A percentile compares a stretch with the other conserved stretches of the same genome.
These are phyloP conservation scores for Puccinia horiana DNA, from an alignment of 1,284 basidiomycete species.

Conservation along the genomic window DNA sequence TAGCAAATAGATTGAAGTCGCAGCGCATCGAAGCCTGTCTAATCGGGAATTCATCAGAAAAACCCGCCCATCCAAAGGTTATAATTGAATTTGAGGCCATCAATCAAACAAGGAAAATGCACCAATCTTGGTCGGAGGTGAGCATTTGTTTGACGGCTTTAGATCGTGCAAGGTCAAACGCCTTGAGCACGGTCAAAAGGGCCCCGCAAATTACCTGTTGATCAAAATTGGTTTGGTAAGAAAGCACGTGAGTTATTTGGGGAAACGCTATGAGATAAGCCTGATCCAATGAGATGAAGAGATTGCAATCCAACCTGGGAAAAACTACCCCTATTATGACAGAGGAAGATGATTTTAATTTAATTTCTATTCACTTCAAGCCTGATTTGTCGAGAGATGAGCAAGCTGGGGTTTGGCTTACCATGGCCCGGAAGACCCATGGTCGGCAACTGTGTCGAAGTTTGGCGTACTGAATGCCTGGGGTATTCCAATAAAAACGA, in stretches of 20 bases:
- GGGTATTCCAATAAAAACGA: background rate
- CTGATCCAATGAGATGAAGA: background rate
- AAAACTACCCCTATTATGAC: background rate
- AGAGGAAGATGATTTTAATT: background rate
- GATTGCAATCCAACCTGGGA: constrained; percentile 6
- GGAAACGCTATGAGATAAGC: background rate
- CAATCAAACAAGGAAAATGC: background rate
- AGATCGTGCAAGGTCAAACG: constrained; percentile 9
- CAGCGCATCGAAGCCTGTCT: background rate
- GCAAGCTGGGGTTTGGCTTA: too few relatives aligned
- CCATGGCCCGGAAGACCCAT: background rate
- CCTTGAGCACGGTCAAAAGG: constrained; percentile 18
- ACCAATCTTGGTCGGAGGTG: background rate
- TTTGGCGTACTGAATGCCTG: background rate
- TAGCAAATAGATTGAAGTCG: background rate
- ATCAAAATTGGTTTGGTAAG: background rate
- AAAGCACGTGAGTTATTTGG: background rate
- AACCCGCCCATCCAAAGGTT: background rate
- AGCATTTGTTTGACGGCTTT: background rate
- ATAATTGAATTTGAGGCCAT: background rate
- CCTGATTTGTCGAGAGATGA: too few relatives aligned
- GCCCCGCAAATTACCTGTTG: background rate
- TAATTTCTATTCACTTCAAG: background rate
- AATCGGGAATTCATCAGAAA: background rate
- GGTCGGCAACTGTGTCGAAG: background rate